A percentile compares a stretch with the other conserved stretches of the same genome.
Evolutionary conservation across 2,329 filamentous ascomycete genomes (phyloP).

Genomic region (Epichloe sp.): DNA sequence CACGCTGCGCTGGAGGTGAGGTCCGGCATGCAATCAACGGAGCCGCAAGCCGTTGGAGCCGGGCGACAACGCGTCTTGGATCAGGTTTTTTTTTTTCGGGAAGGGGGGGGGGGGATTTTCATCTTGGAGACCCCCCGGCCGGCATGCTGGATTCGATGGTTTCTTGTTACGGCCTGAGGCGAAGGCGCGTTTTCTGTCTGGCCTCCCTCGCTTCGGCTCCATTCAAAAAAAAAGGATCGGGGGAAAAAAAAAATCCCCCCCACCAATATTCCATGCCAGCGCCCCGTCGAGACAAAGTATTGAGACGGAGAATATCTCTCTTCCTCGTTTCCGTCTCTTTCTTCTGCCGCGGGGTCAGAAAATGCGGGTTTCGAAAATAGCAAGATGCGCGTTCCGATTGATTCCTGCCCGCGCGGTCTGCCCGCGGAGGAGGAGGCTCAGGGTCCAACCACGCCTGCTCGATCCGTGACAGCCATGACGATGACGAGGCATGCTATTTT

Average conservation of each 20-base stretch:
- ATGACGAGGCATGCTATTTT: not conserved
- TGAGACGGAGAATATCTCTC: not conserved
- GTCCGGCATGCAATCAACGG: not conserved
- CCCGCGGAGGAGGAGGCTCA: not conserved
- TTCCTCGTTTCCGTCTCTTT: not conserved
- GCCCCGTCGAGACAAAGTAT: not conserved
- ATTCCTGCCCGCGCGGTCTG: not conserved
- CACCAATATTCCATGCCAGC: not conserved
- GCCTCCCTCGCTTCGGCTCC: not conserved
- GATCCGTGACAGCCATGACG: not conserved
- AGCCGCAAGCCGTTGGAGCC: not conserved
- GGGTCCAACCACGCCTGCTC: not conserved
- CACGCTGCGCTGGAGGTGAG: not conserved
- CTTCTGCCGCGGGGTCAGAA: not conserved
- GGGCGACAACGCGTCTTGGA: not conserved
- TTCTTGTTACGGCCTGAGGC: not conserved
- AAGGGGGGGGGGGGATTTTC: too few relatives aligned
- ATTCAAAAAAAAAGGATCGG: not conserved
- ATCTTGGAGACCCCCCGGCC: too few relatives aligned
- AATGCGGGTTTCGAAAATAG: not conserved
- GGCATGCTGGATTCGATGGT: conserved; percentile 1
- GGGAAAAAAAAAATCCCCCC: too few relatives aligned
- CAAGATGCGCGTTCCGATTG: not conserved
- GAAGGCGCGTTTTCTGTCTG: not conserved
- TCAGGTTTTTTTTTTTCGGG: too few relatives aligned